phyloP scores from a whole-genome alignment of 1,284 basidiomycete species.

The Ustilago shanxiensis region DNA sequence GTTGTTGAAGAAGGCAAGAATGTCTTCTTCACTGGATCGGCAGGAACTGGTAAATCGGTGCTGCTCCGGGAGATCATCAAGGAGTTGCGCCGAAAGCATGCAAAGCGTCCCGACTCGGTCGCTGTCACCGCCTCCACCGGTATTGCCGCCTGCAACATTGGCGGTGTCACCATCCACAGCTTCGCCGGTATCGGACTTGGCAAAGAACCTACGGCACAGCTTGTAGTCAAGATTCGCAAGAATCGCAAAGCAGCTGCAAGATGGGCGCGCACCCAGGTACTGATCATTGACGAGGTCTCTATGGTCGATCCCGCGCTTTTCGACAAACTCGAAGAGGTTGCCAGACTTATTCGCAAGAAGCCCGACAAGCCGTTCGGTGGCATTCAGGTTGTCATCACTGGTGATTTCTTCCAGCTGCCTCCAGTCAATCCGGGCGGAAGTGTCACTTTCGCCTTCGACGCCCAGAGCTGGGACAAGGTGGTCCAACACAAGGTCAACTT shows the following conservation, averaged over 20 bases:
- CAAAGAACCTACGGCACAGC: constrained; percentile 76
- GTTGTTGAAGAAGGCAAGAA: constrained; percentile 73
- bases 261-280: constrained; percentile 82
- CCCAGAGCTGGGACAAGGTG: constrained; percentile 82
- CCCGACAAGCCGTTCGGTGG: constrained; percentile 83
- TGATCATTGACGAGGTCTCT: constrained; percentile 94
- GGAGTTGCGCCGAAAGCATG: constrained; percentile 74
- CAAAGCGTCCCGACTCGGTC: constrained; percentile 75
- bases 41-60: constrained; percentile 93
- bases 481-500: constrained; percentile 85
- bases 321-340: constrained; percentile 85
- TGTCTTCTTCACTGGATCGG: constrained; percentile 97
- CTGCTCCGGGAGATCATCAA: constrained; percentile 89
- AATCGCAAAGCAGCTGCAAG: constrained; percentile 78
- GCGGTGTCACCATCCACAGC: constrained; percentile 91
- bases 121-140: constrained; percentile 90
- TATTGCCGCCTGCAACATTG: constrained; percentile 92
- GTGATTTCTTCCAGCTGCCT: constrained; percentile 97
- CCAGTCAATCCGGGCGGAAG: constrained; percentile 77
- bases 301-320: constrained; percentile 96
- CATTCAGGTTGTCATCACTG: constrained; percentile 91
- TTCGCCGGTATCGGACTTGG: constrained; percentile 91
- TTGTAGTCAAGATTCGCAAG: constrained; percentile 78
- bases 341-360: constrained; percentile 76
- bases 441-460: constrained; percentile 79